Conservation (phyloP, 495 filamentous ascomycete genomes). For the Thermothielavioides terrestris region DNA sequence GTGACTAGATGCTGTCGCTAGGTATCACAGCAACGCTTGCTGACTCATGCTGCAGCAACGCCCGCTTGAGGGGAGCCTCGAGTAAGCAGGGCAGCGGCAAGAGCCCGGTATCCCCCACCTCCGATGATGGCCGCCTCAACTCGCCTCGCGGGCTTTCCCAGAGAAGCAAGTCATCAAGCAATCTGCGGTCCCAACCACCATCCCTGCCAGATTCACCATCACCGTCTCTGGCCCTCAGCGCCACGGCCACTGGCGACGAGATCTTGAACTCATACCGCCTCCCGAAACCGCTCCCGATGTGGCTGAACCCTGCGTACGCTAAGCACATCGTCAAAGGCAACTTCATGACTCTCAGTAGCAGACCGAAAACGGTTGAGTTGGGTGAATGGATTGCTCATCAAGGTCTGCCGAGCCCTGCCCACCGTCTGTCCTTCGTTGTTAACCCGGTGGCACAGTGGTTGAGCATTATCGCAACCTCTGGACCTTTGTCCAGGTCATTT, state of each 20-base stretch:
- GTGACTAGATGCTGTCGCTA: too few species aligned
- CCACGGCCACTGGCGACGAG: slow-evolving; percentile 35
- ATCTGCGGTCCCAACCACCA: slow-evolving; percentile 41
- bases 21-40: slow-evolving; percentile 8
- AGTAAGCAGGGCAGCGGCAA: slow-evolving; percentile 32
- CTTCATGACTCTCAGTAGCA: slow-evolving; percentile 87
- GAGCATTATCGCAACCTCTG: slow-evolving; percentile 83
- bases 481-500: slow-evolving; percentile 73
- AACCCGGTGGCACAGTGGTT: slow-evolving; percentile 49
- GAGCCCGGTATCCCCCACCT: slow-evolving; percentile 32
- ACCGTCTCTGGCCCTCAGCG: slow-evolving; percentile 26
- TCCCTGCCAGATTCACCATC: slow-evolving; percentile 42
- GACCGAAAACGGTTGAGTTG: slow-evolving; percentile 78
- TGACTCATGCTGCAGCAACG: slow-evolving; percentile 31
- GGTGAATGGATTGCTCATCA: slow-evolving; percentile 94
- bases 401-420: slow-evolving; percentile 45
- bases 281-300: slow-evolving; percentile 33
- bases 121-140: slow-evolving; percentile 27
- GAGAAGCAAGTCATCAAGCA: slow-evolving; percentile 42
- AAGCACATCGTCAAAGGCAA: slow-evolving; percentile 89
- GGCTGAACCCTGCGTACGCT: slow-evolving; percentile 60
- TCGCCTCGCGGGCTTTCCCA: slow-evolving; percentile 38
- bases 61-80: slow-evolving; percentile 39
- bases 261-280: slow-evolving; percentile 42
- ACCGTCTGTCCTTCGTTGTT: background rate